Evolutionary conservation across 2,329 filamentous ascomycete genomes (phyloP).

Genomic region (Calonectria honghensis): DNA sequence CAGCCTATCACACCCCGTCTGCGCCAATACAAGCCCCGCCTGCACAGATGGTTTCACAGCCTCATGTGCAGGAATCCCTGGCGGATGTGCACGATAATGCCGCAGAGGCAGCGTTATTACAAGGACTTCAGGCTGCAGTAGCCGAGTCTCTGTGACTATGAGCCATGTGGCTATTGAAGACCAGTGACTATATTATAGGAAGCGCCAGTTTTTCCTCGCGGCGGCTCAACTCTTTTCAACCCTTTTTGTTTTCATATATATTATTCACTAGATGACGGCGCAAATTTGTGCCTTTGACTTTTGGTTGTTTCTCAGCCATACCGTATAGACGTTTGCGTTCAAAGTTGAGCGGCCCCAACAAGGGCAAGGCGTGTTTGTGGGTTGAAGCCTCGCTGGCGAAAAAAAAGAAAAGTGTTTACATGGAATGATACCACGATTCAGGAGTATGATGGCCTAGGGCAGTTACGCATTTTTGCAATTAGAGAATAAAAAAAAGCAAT

Average conservation of each 20-base stretch:
- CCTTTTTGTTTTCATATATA: constrained; percentile 36
- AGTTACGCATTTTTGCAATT: constrained; percentile 35
- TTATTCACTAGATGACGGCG: constrained; percentile 35
- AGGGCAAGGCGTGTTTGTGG: constrained; percentile 36
- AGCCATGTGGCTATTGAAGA: constrained; percentile 10
- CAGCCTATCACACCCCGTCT: constrained; percentile 40
- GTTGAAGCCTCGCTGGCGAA: constrained; percentile 49
- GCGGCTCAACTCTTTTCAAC: constrained; percentile 19
- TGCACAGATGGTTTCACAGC: constrained; percentile 51
- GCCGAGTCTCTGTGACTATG: constrained; percentile 52
- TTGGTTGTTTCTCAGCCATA: constrained; percentile 14
- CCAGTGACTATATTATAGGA: neutral
- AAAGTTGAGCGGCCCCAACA: constrained; percentile 9
- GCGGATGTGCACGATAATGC: constrained; percentile 58
- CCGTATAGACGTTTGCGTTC: constrained; percentile 18
- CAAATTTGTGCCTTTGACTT: constrained; percentile 37
- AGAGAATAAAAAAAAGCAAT: constrained; percentile 40
- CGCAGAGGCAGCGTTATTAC: constrained; percentile 59
- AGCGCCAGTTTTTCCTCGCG: neutral
- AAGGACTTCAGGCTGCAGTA: constrained; percentile 60
- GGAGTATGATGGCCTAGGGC: constrained; percentile 48
- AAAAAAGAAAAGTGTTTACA: constrained; percentile 45
- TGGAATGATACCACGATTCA: constrained; percentile 56
- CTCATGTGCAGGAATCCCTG: constrained; percentile 46
- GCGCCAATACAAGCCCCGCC: constrained; percentile 48